Evolutionary conservation across 73 alveolate species (phyloP), one percentile per base, ranked within the genome.

Genomic region (Breviolum minutum): DNA sequence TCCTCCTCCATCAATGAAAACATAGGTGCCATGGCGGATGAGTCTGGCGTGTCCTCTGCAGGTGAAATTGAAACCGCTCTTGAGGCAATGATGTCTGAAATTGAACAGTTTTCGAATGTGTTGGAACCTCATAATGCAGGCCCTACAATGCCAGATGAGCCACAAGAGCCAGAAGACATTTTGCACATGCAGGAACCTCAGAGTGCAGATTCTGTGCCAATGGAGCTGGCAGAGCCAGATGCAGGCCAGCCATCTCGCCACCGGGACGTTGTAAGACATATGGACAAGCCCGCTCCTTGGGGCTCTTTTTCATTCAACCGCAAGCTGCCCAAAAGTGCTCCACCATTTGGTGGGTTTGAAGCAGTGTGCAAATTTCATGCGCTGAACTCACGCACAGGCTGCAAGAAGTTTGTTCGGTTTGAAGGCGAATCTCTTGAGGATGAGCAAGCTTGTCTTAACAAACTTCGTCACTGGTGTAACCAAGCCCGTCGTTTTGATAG

Each of bases 321-420:
- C 61, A 84, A 84, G 76, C 71, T 17, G 76, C 62, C 94, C 79
- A 24, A 48, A 22, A n/a, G 40, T 19, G 27, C 94, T 60, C 94
- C 94, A 2, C 94, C 94, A 40, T 54, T 13, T 24, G 94, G 94
- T 60, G 94, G 94, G 24, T 19, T 84, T 60, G 94, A 84, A 48
- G 73, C 76, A 24, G 27, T 7, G 13, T 84, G 94, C 30, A 60
- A 54, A 60, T 84, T 8, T 22, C 94, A 84, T n/a, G 22, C 40
- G n/a, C 16, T 24, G 76, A 84, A 84, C 48, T 11, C 2, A 9
- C 2, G 17, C 9, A 60, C 94, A 17, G 94, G 76, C 54, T 84
- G 94, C 94, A 84, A 84, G 76, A 84, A 60, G 40, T 84, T 84
- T 54, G 7, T 84, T 48, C 8, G 77, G 32, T 60, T 84, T 11